A percentile compares a stretch with the other conserved stretches of the same genome.
Evolutionary conservation across 2,329 filamentous ascomycete species (phyloP).

Genomic region (Pseudogymnoascus pannorum): DNA sequence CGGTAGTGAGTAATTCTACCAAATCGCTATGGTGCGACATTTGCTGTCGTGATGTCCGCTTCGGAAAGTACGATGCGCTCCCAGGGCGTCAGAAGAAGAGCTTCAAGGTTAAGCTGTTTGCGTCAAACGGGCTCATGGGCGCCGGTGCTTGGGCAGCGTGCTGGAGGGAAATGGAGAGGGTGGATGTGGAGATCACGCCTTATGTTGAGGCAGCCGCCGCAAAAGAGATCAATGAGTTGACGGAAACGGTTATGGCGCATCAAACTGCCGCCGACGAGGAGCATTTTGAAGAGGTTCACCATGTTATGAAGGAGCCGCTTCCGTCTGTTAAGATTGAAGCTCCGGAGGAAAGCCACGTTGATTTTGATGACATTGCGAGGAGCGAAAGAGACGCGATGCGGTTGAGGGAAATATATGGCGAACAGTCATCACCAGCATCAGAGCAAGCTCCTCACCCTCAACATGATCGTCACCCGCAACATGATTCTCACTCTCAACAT

Average conservation of each 20-base stretch:
- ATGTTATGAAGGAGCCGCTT: conserved; percentile 5
- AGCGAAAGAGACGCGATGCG: conserved; percentile 40
- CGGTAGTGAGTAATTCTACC: not conserved
- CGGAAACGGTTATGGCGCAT: conserved; percentile 1
- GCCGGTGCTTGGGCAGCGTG: conserved; percentile 87
- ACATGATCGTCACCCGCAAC: conserved; percentile 27
- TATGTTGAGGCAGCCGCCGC: conserved; percentile 54
- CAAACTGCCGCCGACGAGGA: conserved; percentile 4
- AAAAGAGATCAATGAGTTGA: conserved; percentile 33
- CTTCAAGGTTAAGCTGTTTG: conserved; percentile 82
- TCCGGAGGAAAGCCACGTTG: conserved; percentile 47
- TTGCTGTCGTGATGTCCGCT: conserved; percentile 25
- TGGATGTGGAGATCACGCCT: conserved; percentile 86
- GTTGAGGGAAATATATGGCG: conserved; percentile 48
- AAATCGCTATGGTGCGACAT: conserved; percentile 26
- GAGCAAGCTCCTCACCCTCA: conserved; percentile 28
- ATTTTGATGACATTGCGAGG: conserved; percentile 37
- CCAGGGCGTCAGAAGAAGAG: conserved; percentile 24
- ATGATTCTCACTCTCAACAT: not conserved
- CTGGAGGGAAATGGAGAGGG: conserved; percentile 98
- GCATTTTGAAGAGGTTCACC: not conserved
- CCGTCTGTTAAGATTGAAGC: conserved; percentile 39
- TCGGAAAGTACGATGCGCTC: conserved; percentile 20
- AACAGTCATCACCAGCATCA: conserved; percentile 27
- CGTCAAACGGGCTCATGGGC: conserved; percentile 89